Base-by-base conservation (phyloP, 495 filamentous ascomycete genomes). In the Aspergillus saccharolyticus region DNA sequence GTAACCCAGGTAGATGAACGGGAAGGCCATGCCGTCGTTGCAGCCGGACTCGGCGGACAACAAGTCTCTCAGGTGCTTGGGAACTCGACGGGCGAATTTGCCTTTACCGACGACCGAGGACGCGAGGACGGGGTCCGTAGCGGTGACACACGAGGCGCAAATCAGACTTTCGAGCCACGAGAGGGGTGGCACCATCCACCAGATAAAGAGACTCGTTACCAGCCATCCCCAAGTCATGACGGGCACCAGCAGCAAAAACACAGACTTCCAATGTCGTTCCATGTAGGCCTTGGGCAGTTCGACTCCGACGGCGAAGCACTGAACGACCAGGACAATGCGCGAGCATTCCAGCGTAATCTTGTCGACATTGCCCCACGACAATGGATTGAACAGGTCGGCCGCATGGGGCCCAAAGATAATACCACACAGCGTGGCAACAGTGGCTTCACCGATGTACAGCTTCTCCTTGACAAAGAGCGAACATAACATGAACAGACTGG, bases 11-110 rank as follows among this genome's bases (percentile, higher is more conserved):
- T 97, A 99, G 67, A 99, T 86, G 74, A 99, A 99, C 7, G 95
- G 95, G 73, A 99, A 99, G 17, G 95, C 94, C 95, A 97, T 97
- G 72, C 95, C 95, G 70, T 99, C 95, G 76, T 99, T 99, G 79
- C 95, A 99, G 21, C 95, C 95, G 1, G 95, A 97, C 71, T 99
- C 95, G 56, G 93, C 93, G 15, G 95, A 97, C 30, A 99, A 80
- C 14, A 99, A 61, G 71, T 99, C 95, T 74, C 95, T 83, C 70
- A 99, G 76, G 83, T 97, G 95, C 75, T 95, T 97, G 18, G 95
- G 95, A 19, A 99, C 91, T 57, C 95, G 83, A 71, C 95, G 96
- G 47, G 95, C 93, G 64, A 99, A 99, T 69, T 97, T 97, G 63
- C 95, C 95, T 74, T 96, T 97, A 67, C 95, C 95, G 44, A 99